Percentiles rank a stretch among this genome's conserved stretches.
Evolutionary conservation across 495 filamentous ascomycete genomes (phyloP).

Genomic region (Collariella sp.): DNA sequence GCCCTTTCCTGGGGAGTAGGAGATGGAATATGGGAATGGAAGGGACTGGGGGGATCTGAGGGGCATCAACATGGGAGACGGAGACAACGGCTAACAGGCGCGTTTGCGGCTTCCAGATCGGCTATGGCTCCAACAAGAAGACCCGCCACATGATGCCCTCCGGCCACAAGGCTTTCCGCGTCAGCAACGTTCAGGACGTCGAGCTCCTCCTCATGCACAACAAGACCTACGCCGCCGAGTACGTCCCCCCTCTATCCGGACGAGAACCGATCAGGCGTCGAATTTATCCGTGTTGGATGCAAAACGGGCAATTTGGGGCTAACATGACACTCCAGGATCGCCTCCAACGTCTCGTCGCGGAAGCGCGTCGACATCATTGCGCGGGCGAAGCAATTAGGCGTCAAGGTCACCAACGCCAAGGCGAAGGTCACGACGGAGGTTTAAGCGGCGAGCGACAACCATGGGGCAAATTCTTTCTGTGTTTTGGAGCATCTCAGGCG

Average conservation of each 20-base stretch:
- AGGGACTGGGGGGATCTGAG: background rate
- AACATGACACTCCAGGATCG: constrained; percentile 56
- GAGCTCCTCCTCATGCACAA: constrained; percentile 99
- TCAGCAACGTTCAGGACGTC: constrained; percentile 89
- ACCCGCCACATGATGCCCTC: constrained; percentile 97
- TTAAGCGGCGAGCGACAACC: constrained; percentile 41
- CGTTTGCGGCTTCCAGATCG: constrained; percentile 55
- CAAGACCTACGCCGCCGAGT: constrained; percentile 97
- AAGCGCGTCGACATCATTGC: constrained; percentile 97
- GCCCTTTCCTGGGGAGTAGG: background rate
- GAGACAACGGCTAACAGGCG: constrained; percentile 12
- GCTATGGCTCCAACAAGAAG: constrained; percentile 97
- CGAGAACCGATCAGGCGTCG: background rate
- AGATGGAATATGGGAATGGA: background rate
- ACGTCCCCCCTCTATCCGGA: constrained; percentile 36
- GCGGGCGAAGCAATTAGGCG: constrained; percentile 90
- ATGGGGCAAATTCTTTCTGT: constrained; percentile 25
- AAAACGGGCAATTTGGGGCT: background rate
- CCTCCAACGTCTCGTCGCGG: constrained; percentile 90
- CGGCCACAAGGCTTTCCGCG: constrained; percentile 99
- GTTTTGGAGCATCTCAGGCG: constrained; percentile 29
- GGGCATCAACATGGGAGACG: constrained; percentile 4
- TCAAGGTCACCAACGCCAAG: constrained; percentile 99
- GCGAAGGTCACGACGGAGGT: constrained; percentile 96
- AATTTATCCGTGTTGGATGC: no score